These are phyloP conservation scores for Pythium brassicae DNA, from an alignment of 352 stramenopile genomes.

Conservation along the genomic window DNA sequence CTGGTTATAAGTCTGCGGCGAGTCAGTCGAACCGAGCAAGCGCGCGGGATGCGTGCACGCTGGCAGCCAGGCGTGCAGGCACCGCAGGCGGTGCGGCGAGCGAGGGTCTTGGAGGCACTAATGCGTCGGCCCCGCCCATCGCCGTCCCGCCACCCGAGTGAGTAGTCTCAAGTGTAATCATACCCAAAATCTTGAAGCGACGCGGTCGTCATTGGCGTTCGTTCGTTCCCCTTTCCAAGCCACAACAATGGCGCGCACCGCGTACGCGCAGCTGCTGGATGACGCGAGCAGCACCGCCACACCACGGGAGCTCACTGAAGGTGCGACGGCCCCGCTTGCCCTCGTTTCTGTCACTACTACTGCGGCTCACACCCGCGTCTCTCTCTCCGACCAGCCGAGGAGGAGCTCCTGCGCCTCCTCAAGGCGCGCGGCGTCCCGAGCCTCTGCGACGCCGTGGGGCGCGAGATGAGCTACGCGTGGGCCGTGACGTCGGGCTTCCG, in stretches of 20 bases:
- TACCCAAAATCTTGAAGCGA: slow-evolving; percentile 5
- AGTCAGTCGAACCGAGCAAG: slow-evolving; percentile 16
- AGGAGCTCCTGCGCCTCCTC: slow-evolving; percentile 58
- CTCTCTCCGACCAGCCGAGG: slow-evolving; percentile 33
- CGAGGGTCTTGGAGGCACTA: not conserved
- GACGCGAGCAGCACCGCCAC: slow-evolving; percentile 4
- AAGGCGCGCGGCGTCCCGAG: slow-evolving; percentile 56
- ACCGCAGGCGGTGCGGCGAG: slow-evolving; percentile 3
- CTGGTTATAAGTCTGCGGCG: slow-evolving; percentile 53
- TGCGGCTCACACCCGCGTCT: not conserved
- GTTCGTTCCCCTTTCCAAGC: too few species aligned
- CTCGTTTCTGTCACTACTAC: not conserved
- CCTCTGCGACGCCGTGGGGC: slow-evolving; percentile 65
- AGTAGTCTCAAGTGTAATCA: not conserved
- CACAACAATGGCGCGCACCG: slow-evolving; percentile 20
- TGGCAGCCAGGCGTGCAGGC: not conserved
- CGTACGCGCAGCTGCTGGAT: slow-evolving; percentile 26
- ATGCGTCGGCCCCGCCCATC: slow-evolving; percentile 6
- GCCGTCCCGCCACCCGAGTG: not conserved
- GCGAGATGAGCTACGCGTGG: slow-evolving; percentile 79
- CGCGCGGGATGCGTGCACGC: not conserved
- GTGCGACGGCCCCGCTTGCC: slow-evolving; percentile 6
- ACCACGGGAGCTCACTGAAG: slow-evolving; percentile 33
- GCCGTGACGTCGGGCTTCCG: slow-evolving; percentile 63
- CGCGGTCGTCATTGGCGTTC: not conserved